A percentile compares a stretch with the other conserved stretches of the same genome.
phyloP scores from a whole-genome alignment of 352 stramenopile species.

The Phytophthora ramorum region DNA sequence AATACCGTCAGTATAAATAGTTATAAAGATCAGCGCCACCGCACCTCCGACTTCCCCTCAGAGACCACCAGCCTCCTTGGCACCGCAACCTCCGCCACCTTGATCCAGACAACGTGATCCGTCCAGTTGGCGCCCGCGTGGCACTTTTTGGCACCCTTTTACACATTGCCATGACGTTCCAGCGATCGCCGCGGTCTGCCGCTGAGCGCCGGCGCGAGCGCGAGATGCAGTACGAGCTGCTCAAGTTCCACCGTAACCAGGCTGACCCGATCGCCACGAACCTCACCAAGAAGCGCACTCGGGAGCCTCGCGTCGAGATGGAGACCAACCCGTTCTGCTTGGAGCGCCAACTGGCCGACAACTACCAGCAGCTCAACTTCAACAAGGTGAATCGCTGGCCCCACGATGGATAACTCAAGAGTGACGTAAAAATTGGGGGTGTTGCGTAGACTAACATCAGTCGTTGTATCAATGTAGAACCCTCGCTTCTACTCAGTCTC shows the following conservation, averaged over 20 bases:
- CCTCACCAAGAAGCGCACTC: conserved; percentile 71
- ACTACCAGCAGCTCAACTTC: conserved; percentile 73
- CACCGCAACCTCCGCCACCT: neutral
- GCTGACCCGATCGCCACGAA: conserved; percentile 52
- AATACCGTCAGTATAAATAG: conserved; percentile 26
- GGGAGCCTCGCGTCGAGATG: conserved; percentile 58
- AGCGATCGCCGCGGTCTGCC: conserved; percentile 21
- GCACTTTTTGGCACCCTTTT: conserved; percentile 10
- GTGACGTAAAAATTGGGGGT: neutral
- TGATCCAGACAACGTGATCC: neutral
- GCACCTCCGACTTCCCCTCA: no score
- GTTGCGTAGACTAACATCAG: conserved; percentile 22
- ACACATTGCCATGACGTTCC: conserved; percentile 21
- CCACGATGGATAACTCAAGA: conserved; percentile 5
- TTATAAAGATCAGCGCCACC: conserved; percentile 9
- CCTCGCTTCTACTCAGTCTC: conserved; percentile 73
- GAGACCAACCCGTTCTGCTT: conserved; percentile 79
- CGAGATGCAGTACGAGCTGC: conserved; percentile 77
- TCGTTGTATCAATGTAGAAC: conserved; percentile 50
- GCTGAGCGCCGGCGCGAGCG: conserved; percentile 51
- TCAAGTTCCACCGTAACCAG: conserved; percentile 68
- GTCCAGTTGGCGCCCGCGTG: conserved; percentile 21
- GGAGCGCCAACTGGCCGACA: conserved; percentile 79
- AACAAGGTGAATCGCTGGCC: conserved; percentile 66
- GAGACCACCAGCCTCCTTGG: neutral